phyloP scores from a whole-genome alignment of 345 rosid genomes.

The Acer yangbiense region DNA sequence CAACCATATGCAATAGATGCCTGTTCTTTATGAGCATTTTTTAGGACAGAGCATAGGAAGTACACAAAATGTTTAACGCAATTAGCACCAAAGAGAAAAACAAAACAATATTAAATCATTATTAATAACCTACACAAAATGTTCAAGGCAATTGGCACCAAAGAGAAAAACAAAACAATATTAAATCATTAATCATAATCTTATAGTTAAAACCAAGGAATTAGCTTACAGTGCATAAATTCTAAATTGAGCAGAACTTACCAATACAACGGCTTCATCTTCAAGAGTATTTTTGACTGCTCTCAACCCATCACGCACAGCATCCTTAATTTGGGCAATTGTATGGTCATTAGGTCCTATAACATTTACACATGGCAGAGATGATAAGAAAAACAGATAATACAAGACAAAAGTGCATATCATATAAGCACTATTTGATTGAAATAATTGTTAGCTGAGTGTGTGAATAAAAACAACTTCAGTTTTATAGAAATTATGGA shows the following conservation, averaged over 20 bases:
- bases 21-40: not conserved
- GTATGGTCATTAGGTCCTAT: conserved; percentile 98
- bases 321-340: conserved; percentile 97
- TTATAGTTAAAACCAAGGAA: not conserved
- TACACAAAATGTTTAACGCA: not conserved
- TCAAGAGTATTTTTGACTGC: conserved; percentile 94
- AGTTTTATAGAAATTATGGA: not conserved
- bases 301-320: conserved; percentile 95
- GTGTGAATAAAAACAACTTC: not conserved
- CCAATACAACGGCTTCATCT: conserved; percentile 89
- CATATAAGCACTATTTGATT: conserved; percentile 3
- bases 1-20: not conserved
- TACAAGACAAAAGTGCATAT: not conserved
- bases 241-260: conserved; percentile 32
- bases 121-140: not conserved
- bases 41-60: not conserved
- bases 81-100: not conserved
- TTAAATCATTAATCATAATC: not conserved
- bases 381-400: not conserved
- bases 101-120: not conserved
- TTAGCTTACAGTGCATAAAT: not conserved
- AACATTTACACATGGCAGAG: conserved; percentile 7
- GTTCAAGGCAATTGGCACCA: too few relatives aligned
- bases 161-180: not conserved
- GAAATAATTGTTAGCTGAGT: not conserved